These are phyloP conservation scores for Pseudopediastrum boryanum DNA, from an alignment of 139 green algal species.

Conservation along the genomic window DNA sequence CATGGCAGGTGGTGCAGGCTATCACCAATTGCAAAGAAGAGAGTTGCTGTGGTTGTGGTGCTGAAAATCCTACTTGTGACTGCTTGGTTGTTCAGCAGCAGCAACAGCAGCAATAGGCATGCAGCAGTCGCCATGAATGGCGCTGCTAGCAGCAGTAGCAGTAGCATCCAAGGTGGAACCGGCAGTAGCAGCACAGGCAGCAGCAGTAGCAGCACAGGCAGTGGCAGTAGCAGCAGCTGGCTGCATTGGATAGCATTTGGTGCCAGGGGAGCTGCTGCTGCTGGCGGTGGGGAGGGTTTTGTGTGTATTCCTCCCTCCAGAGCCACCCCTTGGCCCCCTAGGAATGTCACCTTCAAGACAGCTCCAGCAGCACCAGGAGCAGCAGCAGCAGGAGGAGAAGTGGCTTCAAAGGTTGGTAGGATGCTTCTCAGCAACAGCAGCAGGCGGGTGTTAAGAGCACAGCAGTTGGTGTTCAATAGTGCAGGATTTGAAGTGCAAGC, in stretches of 20 bases:
- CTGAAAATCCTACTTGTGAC: too few species aligned
- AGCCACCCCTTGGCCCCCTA: slow-evolving; percentile 13
- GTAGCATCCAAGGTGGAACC: background rate
- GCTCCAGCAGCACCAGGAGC: background rate
- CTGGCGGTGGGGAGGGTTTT: background rate
- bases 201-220: slow-evolving; percentile 6
- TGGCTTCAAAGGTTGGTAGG: too few species aligned
- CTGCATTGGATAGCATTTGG: background rate
- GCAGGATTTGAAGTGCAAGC: background rate
- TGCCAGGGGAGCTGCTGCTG: background rate
- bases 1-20: too few species aligned
- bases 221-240: slow-evolving; percentile 12
- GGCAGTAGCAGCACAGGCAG: slow-evolving; percentile 4
- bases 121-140: too few species aligned
- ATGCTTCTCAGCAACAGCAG: background rate
- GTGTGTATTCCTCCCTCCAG: background rate
- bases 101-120: too few species aligned
- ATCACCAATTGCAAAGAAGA: too few species aligned
- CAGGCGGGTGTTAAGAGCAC: background rate
- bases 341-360: too few species aligned
- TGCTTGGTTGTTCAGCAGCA: too few species aligned
- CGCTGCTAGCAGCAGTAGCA: background rate
- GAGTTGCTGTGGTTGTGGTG: too few species aligned
- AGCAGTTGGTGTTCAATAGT: too few species aligned
- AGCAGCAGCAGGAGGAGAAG: slow-evolving; percentile 5